Percentiles rank a stretch among this genome's conserved stretches.
These are phyloP conservation scores for Lactuca saligna DNA, from an alignment of 129 eudicot genomes.

Conservation along the genomic window DNA sequence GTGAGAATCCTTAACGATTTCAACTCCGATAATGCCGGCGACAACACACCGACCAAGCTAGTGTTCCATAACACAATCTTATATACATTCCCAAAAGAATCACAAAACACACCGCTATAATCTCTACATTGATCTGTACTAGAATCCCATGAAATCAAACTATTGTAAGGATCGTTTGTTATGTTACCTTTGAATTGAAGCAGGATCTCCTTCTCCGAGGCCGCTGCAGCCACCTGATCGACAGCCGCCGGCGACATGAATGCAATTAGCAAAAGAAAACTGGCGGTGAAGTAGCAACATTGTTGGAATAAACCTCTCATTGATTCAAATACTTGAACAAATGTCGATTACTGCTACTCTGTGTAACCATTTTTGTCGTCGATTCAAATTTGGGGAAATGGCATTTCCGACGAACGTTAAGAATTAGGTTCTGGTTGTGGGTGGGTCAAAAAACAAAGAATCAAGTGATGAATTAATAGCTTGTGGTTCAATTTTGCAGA, in stretches of 20 bases:
- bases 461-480: slow-evolving; percentile 9
- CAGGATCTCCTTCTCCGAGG: slow-evolving; percentile 73
- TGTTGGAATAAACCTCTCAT: slow-evolving; percentile 49
- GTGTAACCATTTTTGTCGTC: slow-evolving; percentile 18
- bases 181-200: slow-evolving; percentile 91
- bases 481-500: slow-evolving; percentile 7
- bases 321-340: slow-evolving; percentile 16
- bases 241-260: slow-evolving; percentile 30
- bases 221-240: slow-evolving; percentile 36
- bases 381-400: slow-evolving; percentile 22
- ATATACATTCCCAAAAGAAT: slow-evolving; percentile 72
- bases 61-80: slow-evolving; percentile 89
- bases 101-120: slow-evolving; percentile 77
- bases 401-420: slow-evolving; percentile 11
- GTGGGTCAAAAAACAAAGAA: neutral
- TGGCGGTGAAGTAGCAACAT: slow-evolving; percentile 23
- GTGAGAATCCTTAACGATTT: slow-evolving; percentile 61
- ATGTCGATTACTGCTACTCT: slow-evolving; percentile 1
- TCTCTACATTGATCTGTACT: slow-evolving; percentile 62
- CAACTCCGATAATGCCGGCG: slow-evolving; percentile 70
- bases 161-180: slow-evolving; percentile 68
- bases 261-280: slow-evolving; percentile 30
- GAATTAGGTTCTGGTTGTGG: slow-evolving; percentile 17
- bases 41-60: slow-evolving; percentile 74
- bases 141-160: slow-evolving; percentile 79